Evolutionary conservation across 2,329 filamentous ascomycete species (phyloP), one percentile per base, ranked within the genome.

Genomic region (Aspergillus persii): DNA sequence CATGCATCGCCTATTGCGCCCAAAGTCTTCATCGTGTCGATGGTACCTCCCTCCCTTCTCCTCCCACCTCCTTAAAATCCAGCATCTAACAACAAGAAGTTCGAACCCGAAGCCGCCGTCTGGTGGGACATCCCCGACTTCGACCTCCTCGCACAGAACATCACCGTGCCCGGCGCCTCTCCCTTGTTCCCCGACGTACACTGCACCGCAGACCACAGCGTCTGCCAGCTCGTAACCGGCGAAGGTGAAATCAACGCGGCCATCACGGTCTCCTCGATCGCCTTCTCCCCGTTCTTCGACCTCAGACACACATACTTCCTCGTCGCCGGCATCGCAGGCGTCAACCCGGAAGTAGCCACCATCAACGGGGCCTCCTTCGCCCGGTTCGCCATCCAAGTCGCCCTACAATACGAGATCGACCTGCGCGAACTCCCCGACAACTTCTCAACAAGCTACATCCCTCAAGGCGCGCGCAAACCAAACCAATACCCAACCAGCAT

Each of bases 231-330:
- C 50, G 85, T 86, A 8, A 85, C 86, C 1, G 89, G 89, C 57
- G 87, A 89, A 71, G 80, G 82, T 8, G 89, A 91, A 74, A 90
- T 92, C 77, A 93, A 92, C 70, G 88, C 90, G 0, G 90, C 90
- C 0, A 76, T 83, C 6, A 87, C 87, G 0, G 81, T 90, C 61
- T 82, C 82, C 50, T 84, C 89, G 0, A 78, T 92, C 8, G 77
- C 84, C n/a, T 80, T 87, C 12, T 89, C 85, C 0, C 71, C 78
- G 1, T 69, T 77, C 9, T 91, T 92, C 71, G 81, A 92, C 73
- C 80, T 92, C 11, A 81, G 76, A 1, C 73, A 79, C 51, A 89
- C 89, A 1, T 92, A 92, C 76, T 91, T 91, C 74, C 74, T 92
- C 58, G 73, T 90, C 31, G 85, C 83, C 1, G 90, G 89, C 2